phyloP scores from a whole-genome alignment of 2,329 filamentous ascomycete genomes.

The Emydomyces testavorans region DNA sequence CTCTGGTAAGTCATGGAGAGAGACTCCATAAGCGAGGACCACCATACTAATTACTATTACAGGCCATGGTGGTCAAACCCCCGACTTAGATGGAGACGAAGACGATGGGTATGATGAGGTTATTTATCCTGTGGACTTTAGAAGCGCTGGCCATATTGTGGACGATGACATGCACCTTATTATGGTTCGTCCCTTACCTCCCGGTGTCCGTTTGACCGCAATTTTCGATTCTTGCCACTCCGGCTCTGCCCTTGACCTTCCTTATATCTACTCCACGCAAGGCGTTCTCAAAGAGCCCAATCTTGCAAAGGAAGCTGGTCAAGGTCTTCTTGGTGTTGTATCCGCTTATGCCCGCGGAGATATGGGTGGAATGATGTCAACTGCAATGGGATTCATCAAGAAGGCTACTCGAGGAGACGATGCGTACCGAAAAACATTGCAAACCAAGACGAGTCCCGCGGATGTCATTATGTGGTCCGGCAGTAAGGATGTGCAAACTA shows the following conservation, averaged over 20 bases:
- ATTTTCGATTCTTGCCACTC: conserved; percentile 61
- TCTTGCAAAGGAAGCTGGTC: conserved; percentile 55
- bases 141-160: conserved; percentile 58
- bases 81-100: conserved; percentile 63
- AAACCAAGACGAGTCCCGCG: conserved; percentile 84
- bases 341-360: conserved; percentile 74
- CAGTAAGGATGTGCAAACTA: conserved; percentile 91
- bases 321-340: conserved; percentile 55
- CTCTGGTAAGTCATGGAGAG: conserved; percentile 50
- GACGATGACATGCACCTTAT: conserved; percentile 69
- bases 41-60: conserved; percentile 12
- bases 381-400: conserved; percentile 77
- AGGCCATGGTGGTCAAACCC: conserved; percentile 66
- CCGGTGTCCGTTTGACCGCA: conserved; percentile 66
- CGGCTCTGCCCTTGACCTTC: conserved; percentile 54
- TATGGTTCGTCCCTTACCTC: conserved; percentile 63
- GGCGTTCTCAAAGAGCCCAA: conserved; percentile 60
- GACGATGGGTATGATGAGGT: conserved; percentile 68
- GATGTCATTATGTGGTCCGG: conserved; percentile 98
- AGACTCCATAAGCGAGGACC: background rate
- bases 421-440: conserved; percentile 65
- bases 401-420: conserved; percentile 70
- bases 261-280: conserved; percentile 56
- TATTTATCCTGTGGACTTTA: conserved; percentile 66
- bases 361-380: conserved; percentile 65